Evolutionary conservation across 805 yeast genomes (phyloP).

Genomic region (Metschnikowia bowlesiae): DNA sequence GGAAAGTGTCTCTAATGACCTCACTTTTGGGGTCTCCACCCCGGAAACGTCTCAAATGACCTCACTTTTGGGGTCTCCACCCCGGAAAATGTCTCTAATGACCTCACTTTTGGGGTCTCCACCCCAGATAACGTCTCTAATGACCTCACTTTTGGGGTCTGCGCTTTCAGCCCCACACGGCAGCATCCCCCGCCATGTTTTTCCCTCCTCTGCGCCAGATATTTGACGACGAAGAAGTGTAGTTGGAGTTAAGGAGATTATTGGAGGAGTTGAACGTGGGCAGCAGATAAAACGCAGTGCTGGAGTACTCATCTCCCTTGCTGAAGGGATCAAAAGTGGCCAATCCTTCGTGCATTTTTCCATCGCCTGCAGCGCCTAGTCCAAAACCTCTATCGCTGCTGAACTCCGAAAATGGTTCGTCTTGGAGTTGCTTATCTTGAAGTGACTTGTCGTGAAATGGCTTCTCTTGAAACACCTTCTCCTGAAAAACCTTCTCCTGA

Average conservation of each 20-base stretch:
- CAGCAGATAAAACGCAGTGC: constrained; percentile 11
- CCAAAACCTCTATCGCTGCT: neutral
- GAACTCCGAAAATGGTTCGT: neutral
- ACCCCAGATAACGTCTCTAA: no score
- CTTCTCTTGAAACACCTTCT: neutral
- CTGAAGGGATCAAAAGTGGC: constrained; percentile 27
- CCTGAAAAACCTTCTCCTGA: neutral
- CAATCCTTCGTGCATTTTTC: constrained; percentile 7
- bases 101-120: no score
- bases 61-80: no score
- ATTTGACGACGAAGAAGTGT: constrained; percentile 13
- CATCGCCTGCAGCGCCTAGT: neutral
- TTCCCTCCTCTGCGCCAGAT: constrained; percentile 25
- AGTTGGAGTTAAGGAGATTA: constrained; percentile 13
- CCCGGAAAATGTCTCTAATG: no score
- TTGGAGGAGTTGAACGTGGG: constrained; percentile 16
- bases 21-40: no score
- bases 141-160: no score
- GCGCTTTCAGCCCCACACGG: constrained; percentile 28
- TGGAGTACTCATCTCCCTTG: constrained; percentile 4
- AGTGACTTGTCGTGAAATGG: neutral
- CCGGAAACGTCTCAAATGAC: no score
- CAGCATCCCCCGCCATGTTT: constrained; percentile 18
- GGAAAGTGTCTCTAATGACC: no score
- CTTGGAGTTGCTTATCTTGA: neutral